Conservation (phyloP, 306 rosid species). For the Malus sylvestris region DNA sequence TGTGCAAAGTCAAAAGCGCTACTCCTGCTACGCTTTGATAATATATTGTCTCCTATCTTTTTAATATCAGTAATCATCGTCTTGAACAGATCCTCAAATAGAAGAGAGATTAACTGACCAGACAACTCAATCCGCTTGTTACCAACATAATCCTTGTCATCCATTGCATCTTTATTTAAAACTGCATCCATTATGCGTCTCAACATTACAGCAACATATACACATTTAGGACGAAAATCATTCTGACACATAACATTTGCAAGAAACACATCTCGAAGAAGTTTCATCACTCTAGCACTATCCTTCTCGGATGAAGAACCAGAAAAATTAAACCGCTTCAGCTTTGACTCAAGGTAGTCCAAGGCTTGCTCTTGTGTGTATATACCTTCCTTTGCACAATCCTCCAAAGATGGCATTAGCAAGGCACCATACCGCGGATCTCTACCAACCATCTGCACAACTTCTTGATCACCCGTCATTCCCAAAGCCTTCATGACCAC, state of each 20-base stretch:
- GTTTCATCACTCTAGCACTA: slow-evolving; percentile 24
- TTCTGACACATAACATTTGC: slow-evolving; percentile 58
- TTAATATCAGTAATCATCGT: slow-evolving; percentile 47
- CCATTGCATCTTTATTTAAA: slow-evolving; percentile 87
- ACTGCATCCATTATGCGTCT: slow-evolving; percentile 90
- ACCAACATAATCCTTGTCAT: slow-evolving; percentile 99
- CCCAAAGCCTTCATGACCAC: slow-evolving; percentile 92
- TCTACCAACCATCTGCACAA: slow-evolving; percentile 84
- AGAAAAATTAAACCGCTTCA: slow-evolving; percentile 7
- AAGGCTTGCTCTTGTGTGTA: slow-evolving; percentile 61
- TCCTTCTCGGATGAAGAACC: not conserved
- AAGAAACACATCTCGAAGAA: slow-evolving; percentile 67
- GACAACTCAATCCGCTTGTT: slow-evolving; percentile 91
- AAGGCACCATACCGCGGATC: slow-evolving; percentile 72
- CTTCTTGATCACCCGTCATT: slow-evolving; percentile 86
- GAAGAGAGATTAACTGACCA: slow-evolving; percentile 80
- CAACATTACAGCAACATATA: slow-evolving; percentile 85
- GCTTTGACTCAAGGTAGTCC: slow-evolving; percentile 60
- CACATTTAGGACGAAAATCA: slow-evolving; percentile 75
- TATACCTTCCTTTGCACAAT: slow-evolving; percentile 52
- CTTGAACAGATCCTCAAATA: slow-evolving; percentile 97
- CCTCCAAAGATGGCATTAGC: slow-evolving; percentile 84
- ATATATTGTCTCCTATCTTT: slow-evolving; percentile 26
- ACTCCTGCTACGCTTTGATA: slow-evolving; percentile 54
- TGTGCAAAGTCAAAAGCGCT: slow-evolving; percentile 48